Base-by-base conservation (phyloP, 2,329 filamentous ascomycete genomes). In the Ophiognomonia clavigignenti-juglandacearum region DNA sequence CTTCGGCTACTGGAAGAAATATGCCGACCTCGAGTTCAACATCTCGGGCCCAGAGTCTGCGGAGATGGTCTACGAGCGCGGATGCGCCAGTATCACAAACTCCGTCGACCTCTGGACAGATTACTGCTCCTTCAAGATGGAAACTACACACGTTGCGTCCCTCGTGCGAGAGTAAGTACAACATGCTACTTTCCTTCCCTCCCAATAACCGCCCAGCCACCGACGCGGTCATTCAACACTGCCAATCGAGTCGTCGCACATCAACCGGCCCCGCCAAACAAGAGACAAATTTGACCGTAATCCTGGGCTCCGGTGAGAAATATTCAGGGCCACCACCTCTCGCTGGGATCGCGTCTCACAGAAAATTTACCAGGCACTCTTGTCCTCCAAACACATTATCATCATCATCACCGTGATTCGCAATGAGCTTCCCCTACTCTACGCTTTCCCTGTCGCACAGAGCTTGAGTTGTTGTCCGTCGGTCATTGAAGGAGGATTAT, bases 1-100 rank as follows among this genome's bases (percentile, higher is more conserved):
- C 32, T 98, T 97, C 61, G 93, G 92, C 43, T 98, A 97, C 72
- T 98, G 93, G 93, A 97, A 97, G 74, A 97, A 96, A 66, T 98
- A 97, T 76, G 93, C 93, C 61, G 92, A 97, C 61, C 77, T 95
- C 54, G 93, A 98, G 63, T 98, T 98, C 70, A 90, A 90, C 42
- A 96, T 98, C 55, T 90, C 90, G 4, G 93, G 93, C 16, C 95
- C 93, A 5, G 93, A 98, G 72, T 92, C 92, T 36, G 93, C 93
- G 45, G 93, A 97, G 67, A 95, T 96, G 86, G 84, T 96, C 41
- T 98, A 96, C 61, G 93, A 98, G 71, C 83, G 93, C 65, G 93
- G 93, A 56, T 86, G 96, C 60, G 89, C 91, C 36, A 93, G 89
- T 69, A 90, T 97, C 61, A 85, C 86, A 47, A 89, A 88, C 63